These are phyloP conservation scores for Xylariaceae sp. DNA, from an alignment of 2,329 filamentous ascomycete species.

Conservation along the genomic window DNA sequence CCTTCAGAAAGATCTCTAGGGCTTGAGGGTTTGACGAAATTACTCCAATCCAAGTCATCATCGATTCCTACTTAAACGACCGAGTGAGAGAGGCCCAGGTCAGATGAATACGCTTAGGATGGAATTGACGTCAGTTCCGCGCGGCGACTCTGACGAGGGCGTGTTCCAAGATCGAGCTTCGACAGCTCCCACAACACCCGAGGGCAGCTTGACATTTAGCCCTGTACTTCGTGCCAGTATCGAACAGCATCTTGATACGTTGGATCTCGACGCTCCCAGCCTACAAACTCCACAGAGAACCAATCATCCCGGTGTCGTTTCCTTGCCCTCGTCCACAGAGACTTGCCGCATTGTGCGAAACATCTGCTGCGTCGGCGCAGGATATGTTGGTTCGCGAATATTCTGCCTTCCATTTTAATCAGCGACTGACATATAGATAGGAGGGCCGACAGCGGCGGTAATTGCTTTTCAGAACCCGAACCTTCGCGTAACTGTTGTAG, in stretches of 20 bases:
- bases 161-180: conserved; percentile 32
- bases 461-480: conserved; percentile 71
- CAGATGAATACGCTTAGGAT: conserved; percentile 10
- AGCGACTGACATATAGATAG: conserved; percentile 28
- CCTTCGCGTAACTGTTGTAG: conserved; percentile 71
- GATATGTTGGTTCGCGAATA: conserved; percentile 37
- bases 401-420: not conserved
- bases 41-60: too few relatives aligned
- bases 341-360: conserved; percentile 36
- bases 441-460: conserved; percentile 72
- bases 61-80: too few relatives aligned
- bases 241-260: conserved; percentile 3
- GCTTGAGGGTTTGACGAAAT: too few relatives aligned
- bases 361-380: conserved; percentile 31
- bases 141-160: conserved; percentile 31
- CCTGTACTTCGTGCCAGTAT: conserved; percentile 35
- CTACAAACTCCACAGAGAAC: conserved; percentile 6
- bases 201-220: conserved; percentile 42
- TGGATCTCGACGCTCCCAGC: conserved; percentile 3
- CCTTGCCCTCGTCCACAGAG: conserved; percentile 2
- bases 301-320: not conserved
- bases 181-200: conserved; percentile 45
- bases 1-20: too few relatives aligned
- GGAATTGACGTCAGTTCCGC: conserved; percentile 20
- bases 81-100: too few relatives aligned